These are phyloP conservation scores for Nicotiana otophora DNA, from an alignment of 257 asterid genomes.

Conservation along the genomic window DNA sequence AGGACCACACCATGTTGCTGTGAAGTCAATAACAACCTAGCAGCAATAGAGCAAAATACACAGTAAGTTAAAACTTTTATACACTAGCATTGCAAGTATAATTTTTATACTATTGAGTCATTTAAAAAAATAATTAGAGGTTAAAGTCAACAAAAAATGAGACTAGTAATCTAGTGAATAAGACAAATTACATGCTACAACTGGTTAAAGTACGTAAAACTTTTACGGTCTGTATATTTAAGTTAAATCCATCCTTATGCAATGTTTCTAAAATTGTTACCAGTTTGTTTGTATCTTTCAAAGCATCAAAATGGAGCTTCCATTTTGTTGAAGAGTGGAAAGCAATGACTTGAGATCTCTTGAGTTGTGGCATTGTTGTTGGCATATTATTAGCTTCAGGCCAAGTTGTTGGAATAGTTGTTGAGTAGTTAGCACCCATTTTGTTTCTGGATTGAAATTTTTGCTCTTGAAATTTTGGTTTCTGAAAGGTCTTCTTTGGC, in stretches of 20 bases:
- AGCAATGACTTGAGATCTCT: conserved; percentile 30
- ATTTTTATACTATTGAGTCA: neutral
- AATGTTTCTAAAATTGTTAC: conserved; percentile 9
- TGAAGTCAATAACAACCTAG: conserved; percentile 34
- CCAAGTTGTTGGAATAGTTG: conserved; percentile 9
- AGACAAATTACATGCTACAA: neutral
- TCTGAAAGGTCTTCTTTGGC: conserved; percentile 16
- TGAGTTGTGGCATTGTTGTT: conserved; percentile 10
- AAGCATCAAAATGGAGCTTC: conserved; percentile 46
- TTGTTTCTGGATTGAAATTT: neutral
- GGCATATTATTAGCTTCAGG: conserved; percentile 4
- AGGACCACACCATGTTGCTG: conserved; percentile 45
- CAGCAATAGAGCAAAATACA: neutral
- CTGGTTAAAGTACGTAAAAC: neutral
- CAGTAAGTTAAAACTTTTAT: neutral
- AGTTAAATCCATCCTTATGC: too few species aligned
- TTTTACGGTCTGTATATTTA: too few species aligned
- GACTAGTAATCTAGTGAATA: neutral
- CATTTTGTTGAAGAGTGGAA: conserved; percentile 49
- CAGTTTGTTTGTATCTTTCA: conserved; percentile 31
- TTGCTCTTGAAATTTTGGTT: neutral
- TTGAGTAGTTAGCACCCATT: neutral
- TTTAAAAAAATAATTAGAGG: neutral
- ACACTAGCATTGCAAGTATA: neutral
- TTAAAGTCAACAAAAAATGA: neutral